These are phyloP conservation scores for Climacium dendroides DNA, from an alignment of 225 moss, liverwort and hornwort genomes.

Conservation along the genomic window DNA sequence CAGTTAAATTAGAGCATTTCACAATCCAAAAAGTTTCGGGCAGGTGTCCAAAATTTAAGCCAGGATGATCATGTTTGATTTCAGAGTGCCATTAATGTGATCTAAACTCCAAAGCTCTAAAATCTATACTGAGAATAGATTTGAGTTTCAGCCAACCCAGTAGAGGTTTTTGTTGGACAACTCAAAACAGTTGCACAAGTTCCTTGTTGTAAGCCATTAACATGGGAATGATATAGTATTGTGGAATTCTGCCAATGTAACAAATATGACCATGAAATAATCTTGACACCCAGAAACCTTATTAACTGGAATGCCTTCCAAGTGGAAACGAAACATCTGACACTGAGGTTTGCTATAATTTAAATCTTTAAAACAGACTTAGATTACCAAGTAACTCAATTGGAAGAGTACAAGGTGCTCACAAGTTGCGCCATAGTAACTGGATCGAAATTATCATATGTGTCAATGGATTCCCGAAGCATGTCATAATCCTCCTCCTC, in stretches of 20 bases:
- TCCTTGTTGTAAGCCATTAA: background rate
- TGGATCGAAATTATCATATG: constrained; percentile 80
- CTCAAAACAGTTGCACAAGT: background rate
- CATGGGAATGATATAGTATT: no score
- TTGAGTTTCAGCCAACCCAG: background rate
- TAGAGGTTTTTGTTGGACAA: background rate
- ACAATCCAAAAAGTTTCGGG: background rate
- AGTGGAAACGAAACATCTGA: background rate
- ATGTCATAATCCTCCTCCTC: constrained; percentile 82
- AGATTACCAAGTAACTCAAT: background rate
- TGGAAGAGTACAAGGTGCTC: background rate
- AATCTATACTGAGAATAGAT: background rate
- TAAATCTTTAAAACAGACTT: background rate
- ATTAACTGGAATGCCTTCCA: background rate
- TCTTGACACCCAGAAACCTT: background rate
- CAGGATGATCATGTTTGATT: background rate
- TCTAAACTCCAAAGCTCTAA: background rate
- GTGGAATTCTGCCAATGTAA: no score
- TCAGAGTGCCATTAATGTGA: background rate
- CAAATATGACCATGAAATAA: background rate
- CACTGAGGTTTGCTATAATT: background rate
- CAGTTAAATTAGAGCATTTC: background rate
- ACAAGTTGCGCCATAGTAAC: constrained; percentile 70
- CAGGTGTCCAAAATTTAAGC: background rate
- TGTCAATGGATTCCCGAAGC: constrained; percentile 77